Evolutionary conservation across 2,329 filamentous ascomycete genomes (phyloP).

Genomic region (Trichoderma citrinoviride): DNA sequence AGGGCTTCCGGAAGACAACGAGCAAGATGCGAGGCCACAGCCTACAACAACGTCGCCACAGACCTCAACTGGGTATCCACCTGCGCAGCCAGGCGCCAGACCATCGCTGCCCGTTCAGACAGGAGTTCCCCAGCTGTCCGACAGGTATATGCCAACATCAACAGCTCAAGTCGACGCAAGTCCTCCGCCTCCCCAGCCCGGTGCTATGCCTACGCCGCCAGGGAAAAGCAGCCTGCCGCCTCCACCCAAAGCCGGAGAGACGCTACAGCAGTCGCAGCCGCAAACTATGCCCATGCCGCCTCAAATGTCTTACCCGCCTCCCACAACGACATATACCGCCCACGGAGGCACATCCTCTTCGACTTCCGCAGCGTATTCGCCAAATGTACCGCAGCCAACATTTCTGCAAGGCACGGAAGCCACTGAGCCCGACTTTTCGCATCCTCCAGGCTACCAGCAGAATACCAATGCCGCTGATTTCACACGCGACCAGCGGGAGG

Average conservation of each 20-base stretch:
- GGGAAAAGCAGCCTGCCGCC: slow-evolving; percentile 42
- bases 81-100: slow-evolving; percentile 47
- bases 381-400: slow-evolving; percentile 29
- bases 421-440: slow-evolving; percentile 36
- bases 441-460: slow-evolving; percentile 58
- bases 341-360: slow-evolving; percentile 48
- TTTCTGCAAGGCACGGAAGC: slow-evolving; percentile 30
- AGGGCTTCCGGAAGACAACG: slow-evolving; percentile 28
- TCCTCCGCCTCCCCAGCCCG: slow-evolving; percentile 57
- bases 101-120: slow-evolving; percentile 47
- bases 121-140: slow-evolving; percentile 35
- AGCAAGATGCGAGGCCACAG: slow-evolving; percentile 26
- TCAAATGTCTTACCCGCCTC: slow-evolving; percentile 51
- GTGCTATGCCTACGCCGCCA: slow-evolving; percentile 49
- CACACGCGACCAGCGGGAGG: slow-evolving; percentile 45
- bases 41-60: slow-evolving; percentile 32
- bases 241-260: slow-evolving; percentile 52
- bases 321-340: slow-evolving; percentile 39
- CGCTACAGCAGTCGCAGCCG: slow-evolving; percentile 36
- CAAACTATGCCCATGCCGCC: slow-evolving; percentile 45
- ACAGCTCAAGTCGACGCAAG: slow-evolving; percentile 37
- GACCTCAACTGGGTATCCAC: slow-evolving; percentile 35
- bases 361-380: slow-evolving; percentile 32
- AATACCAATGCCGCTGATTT: slow-evolving; percentile 53
- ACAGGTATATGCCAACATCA: slow-evolving; percentile 42